These are phyloP conservation scores for Colletotrichum nymphaeae DNA, from an alignment of 2,329 filamentous ascomycete genomes.

Conservation along the genomic window DNA sequence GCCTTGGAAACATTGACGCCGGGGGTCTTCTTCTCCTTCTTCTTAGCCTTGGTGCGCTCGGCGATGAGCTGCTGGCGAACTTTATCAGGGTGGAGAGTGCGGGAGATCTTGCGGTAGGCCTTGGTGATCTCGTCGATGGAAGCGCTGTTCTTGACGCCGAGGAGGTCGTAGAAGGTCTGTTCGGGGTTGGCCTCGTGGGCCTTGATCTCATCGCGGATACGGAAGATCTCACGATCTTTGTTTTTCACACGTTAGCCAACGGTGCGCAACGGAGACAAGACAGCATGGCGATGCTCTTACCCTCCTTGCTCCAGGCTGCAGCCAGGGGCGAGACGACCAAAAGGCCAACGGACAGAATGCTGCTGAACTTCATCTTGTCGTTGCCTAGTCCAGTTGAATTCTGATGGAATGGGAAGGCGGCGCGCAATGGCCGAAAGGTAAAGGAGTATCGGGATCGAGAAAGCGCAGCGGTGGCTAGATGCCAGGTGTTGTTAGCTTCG, in stretches of 20 bases:
- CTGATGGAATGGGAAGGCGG: background rate
- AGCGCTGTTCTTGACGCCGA: constrained; percentile 79
- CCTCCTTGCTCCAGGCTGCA: constrained; percentile 88
- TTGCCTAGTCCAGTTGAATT: constrained; percentile 34
- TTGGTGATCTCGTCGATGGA: constrained; percentile 91
- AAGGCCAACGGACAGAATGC: constrained; percentile 75
- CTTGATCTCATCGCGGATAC: constrained; percentile 87
- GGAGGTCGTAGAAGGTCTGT: constrained; percentile 93
- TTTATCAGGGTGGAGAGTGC: constrained; percentile 92
- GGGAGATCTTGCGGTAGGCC: constrained; percentile 90
- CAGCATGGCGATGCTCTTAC: constrained; percentile 54
- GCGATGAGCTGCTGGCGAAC: constrained; percentile 85
- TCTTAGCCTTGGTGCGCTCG: constrained; percentile 69
- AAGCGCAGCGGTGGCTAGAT: constrained; percentile 22
- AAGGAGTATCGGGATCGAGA: constrained; percentile 8
- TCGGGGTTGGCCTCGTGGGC: constrained; percentile 76
- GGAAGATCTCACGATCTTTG: constrained; percentile 96
- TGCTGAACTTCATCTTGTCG: constrained; percentile 77
- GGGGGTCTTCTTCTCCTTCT: constrained; percentile 63
- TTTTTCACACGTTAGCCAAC: constrained; percentile 16
- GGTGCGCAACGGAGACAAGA: background rate
- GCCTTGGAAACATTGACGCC: constrained; percentile 76
- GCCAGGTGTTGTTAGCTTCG: constrained; percentile 33
- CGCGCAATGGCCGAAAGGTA: constrained; percentile 18
- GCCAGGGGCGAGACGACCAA: constrained; percentile 74